Conservation (phyloP, 805 yeast species). For the Cyberlindnera xylosilytica region DNA sequence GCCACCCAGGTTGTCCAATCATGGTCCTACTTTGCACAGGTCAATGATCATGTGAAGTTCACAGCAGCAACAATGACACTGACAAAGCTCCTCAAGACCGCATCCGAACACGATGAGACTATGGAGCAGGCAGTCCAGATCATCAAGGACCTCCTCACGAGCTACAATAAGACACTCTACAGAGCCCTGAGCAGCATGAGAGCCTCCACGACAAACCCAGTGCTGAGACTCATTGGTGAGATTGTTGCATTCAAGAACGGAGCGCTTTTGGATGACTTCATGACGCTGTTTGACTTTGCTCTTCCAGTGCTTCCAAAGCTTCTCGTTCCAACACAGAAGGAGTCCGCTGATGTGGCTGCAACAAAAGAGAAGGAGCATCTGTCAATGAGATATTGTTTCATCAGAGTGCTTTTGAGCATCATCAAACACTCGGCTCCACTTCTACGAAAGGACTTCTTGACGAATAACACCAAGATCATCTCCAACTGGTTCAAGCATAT, state of each 20-base stretch:
- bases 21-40: conserved; percentile 46
- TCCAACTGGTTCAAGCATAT: conserved; percentile 67
- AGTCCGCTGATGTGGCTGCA: conserved; percentile 35
- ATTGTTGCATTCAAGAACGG: conserved; percentile 50
- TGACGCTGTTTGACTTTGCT: conserved; percentile 66
- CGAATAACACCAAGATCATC: conserved; percentile 54
- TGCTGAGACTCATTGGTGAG: conserved; percentile 52
- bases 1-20: conserved; percentile 38
- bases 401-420: conserved; percentile 58
- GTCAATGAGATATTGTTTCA: conserved; percentile 56
- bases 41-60: conserved; percentile 50
- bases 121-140: conserved; percentile 34
- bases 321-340: conserved; percentile 49
- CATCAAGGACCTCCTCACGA: conserved; percentile 50
- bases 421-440: conserved; percentile 47
- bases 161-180: conserved; percentile 61
- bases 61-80: conserved; percentile 42
- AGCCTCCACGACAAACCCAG: conserved; percentile 59
- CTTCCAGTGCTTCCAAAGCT: conserved; percentile 60
- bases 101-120: conserved; percentile 16
- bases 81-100: conserved; percentile 32
- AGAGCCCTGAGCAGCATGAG: conserved; percentile 59
- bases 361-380: conserved; percentile 34
- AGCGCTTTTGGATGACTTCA: conserved; percentile 50
- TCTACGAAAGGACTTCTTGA: conserved; percentile 61